Base-by-base conservation (phyloP, 257 asterid species). In the Osmanthus fragrans region DNA sequence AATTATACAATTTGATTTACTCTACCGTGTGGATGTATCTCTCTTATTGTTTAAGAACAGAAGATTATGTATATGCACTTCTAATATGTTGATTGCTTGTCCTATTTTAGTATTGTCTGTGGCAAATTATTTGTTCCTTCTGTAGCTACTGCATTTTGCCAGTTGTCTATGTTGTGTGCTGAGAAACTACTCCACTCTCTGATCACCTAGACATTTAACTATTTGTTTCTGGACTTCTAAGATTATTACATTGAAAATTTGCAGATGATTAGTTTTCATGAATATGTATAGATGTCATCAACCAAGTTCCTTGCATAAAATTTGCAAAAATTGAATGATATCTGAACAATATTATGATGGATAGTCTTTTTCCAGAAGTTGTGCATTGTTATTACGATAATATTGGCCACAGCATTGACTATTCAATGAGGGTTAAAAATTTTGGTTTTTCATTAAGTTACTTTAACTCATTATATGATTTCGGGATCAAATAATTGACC, bases 281-380 rank as follows among this genome's bases (percentile, higher is more conserved):
- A 45, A 18, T 60, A 25, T 47, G 51, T 69, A 16, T 69, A 63
- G 23, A 30, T 73, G 69, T 75, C 82, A 64, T 40, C 75, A 72
- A n/a, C 45, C 36, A 33, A n/a, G 32, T 56, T 56, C 65, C n/a
- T 56, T 56, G 65, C 65, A 18, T 19, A 56, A 4, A 56, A 56
- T n/a, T 56, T 56, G n/a, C 25, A 56, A n/a, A 6, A 5, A n/a
- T 56, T 5, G 10, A 19, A 56, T 18, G 27, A 19, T 18, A 19
- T 56, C 65, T 56, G 7, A n/a, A 56, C 65, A 56, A 56, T 5
- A 56, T 56, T 18, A 7, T 45, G 58, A 74, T 73, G 75, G 42
- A 16, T 49, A 73, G 65, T 11, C 45, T 68, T 23, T 45, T n/a
- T 73, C 16, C 5, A 18, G 51, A 37, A 21, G 66, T 19, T 18